phyloP scores from a whole-genome alignment of 148 eudicot genomes.

The Spergularia bocconei region DNA sequence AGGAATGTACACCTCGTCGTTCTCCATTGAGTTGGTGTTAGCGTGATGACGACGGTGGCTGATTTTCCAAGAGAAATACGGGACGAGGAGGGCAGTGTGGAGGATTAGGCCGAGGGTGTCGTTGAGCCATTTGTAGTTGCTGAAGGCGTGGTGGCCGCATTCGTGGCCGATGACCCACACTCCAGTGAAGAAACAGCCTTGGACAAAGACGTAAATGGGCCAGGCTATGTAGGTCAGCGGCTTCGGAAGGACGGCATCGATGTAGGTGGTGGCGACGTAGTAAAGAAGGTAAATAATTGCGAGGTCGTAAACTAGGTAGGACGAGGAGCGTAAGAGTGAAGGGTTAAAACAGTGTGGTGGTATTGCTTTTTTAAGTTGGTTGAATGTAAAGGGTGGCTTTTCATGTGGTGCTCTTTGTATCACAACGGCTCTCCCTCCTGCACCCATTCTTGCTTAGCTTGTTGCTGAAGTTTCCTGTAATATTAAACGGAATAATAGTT shows the following conservation, averaged over 20 bases:
- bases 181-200: constrained; percentile 34
- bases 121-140: constrained; percentile 41
- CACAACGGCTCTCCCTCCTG: constrained; percentile 48
- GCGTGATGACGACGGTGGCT: constrained; percentile 91
- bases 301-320: constrained; percentile 52
- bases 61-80: constrained; percentile 77
- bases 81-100: constrained; percentile 67
- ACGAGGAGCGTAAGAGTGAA: constrained; percentile 64
- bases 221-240: constrained; percentile 56
- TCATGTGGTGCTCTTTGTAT: constrained; percentile 50
- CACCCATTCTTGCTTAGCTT: constrained; percentile 43
- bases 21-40: constrained; percentile 74
- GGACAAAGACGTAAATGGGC: constrained; percentile 47
- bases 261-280: constrained; percentile 56
- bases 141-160: constrained; percentile 39
- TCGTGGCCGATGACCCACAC: constrained; percentile 37
- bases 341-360: constrained; percentile 85
- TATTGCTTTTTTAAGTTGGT: constrained; percentile 66
- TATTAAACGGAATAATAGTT: too few relatives aligned
- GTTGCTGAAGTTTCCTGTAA: too few relatives aligned
- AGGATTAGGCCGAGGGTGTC: constrained; percentile 69
- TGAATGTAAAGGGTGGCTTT: constrained; percentile 70
- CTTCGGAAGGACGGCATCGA: constrained; percentile 49
- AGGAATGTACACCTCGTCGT: constrained; percentile 82
- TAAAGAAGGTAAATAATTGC: constrained; percentile 46